Percentiles rank a stretch among this genome's conserved stretches.
phyloP scores from a whole-genome alignment of 345 rosid species.

The Adansonia digitata region DNA sequence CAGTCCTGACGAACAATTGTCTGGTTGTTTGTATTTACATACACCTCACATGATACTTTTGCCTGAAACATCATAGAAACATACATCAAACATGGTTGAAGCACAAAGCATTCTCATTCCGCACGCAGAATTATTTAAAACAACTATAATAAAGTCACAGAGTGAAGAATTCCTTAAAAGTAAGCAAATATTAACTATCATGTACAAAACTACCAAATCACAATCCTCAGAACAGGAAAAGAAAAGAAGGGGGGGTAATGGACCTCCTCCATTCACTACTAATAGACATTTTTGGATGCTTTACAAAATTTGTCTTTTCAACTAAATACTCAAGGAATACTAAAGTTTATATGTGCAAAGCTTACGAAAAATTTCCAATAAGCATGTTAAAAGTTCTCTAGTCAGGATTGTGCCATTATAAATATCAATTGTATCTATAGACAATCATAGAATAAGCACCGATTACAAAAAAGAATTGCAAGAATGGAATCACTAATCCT shows the following conservation, averaged over 20 bases:
- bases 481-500: background rate
- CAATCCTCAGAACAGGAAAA: background rate
- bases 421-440: background rate
- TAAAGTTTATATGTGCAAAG: background rate
- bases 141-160: background rate
- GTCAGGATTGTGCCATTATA: background rate
- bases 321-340: background rate
- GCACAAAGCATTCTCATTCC: background rate
- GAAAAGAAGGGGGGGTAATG: background rate
- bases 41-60: constrained; percentile 65
- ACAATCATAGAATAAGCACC: background rate
- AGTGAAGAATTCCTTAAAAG: background rate
- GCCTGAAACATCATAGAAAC: constrained; percentile 40
- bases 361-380: background rate
- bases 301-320: background rate
- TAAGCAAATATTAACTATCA: background rate
- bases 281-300: background rate
- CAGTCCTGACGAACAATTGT: constrained; percentile 60
- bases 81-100: background rate
- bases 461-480: background rate
- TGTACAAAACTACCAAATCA: background rate
- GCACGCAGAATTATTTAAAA: background rate
- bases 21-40: constrained; percentile 56
- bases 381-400: background rate
- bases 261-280: background rate